A percentile compares a stretch with the other conserved stretches of the same genome.
Conservation (phyloP, 352 stramenopile genomes). For the Pythium monospermum region DNA sequence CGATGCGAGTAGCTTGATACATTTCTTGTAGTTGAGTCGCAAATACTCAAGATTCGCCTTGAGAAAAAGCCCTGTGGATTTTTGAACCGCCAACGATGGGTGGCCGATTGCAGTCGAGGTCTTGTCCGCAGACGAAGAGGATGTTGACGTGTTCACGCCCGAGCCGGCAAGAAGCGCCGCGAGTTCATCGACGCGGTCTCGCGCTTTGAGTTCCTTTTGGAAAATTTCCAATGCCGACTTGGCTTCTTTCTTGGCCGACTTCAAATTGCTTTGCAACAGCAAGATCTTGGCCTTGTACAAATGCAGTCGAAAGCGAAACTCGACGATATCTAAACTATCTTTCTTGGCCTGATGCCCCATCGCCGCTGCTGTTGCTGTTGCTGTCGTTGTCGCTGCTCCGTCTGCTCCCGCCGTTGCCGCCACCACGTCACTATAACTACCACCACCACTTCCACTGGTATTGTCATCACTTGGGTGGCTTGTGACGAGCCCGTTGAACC, state of each 20-base stretch:
- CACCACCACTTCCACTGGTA: neutral
- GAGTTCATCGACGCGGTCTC: slow-evolving; percentile 24
- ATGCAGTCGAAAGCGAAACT: slow-evolving; percentile 89
- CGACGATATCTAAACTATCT: slow-evolving; percentile 54
- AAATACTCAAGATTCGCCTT: slow-evolving; percentile 94
- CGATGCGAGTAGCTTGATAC: slow-evolving; percentile 90
- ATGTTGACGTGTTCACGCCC: slow-evolving; percentile 18
- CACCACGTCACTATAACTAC: neutral
- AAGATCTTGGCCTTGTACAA: slow-evolving; percentile 91
- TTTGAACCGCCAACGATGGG: slow-evolving; percentile 76
- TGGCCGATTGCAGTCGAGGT: slow-evolving; percentile 72
- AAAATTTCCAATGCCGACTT: slow-evolving; percentile 92
- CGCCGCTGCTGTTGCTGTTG: slow-evolving; percentile 24
- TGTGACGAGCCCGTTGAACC: slow-evolving; percentile 77
- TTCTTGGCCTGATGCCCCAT: slow-evolving; percentile 52
- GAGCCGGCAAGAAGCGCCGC: slow-evolving; percentile 8
- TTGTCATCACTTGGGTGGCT: slow-evolving; percentile 27
- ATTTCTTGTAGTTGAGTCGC: slow-evolving; percentile 93
- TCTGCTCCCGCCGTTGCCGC: too few relatives aligned
- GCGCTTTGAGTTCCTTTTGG: slow-evolving; percentile 87
- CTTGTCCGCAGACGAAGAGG: slow-evolving; percentile 63
- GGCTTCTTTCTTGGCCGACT: slow-evolving; percentile 90
- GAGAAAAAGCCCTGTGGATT: slow-evolving; percentile 87
- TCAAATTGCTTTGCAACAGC: slow-evolving; percentile 82
- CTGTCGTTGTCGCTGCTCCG: too few relatives aligned